Percentiles rank a stretch among this genome's conserved stretches.
phyloP scores from a whole-genome alignment of 2,329 filamentous ascomycete genomes.

The Exophiala aquamarina region DNA sequence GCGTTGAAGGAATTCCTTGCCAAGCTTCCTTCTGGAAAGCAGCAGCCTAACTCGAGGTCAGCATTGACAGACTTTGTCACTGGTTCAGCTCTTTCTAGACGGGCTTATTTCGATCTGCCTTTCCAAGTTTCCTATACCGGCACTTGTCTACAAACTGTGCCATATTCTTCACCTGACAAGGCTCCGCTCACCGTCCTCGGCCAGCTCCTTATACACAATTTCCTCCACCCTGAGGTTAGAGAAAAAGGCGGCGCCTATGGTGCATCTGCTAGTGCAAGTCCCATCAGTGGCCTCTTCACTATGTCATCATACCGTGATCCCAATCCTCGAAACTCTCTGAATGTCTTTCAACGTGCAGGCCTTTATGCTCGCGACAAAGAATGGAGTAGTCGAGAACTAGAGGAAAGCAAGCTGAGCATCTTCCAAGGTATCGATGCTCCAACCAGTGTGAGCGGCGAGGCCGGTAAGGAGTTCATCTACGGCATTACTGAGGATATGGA shows the following conservation, averaged over 20 bases:
- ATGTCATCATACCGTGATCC: constrained; percentile 98
- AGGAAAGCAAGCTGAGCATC: constrained; percentile 92
- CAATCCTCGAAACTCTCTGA: constrained; percentile 84
- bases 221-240: constrained; percentile 94
- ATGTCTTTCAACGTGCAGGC: constrained; percentile 80
- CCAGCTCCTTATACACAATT: constrained; percentile 91
- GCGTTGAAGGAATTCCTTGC: constrained; percentile 71
- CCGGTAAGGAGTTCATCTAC: constrained; percentile 79
- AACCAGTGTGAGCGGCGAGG: constrained; percentile 80
- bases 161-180: constrained; percentile 73
- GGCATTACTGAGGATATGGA: constrained; percentile 88
- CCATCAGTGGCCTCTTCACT: constrained; percentile 81
- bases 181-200: constrained; percentile 85
- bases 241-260: constrained; percentile 98
- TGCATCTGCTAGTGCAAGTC: constrained; percentile 79
- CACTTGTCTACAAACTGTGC: constrained; percentile 76
- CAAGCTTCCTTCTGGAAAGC: constrained; percentile 51
- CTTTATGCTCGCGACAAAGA: constrained; percentile 76
- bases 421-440: constrained; percentile 93
- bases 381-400: constrained; percentile 82
- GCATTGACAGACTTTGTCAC: constrained; percentile 29
- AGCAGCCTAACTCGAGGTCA: constrained; percentile 34
- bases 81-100: constrained; percentile 49
- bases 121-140: constrained; percentile 97
- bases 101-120: constrained; percentile 88